These are phyloP conservation scores for Cokeromyces recurvatus DNA, from an alignment of 371 early-diverging fungal genomes.

Conservation along the genomic window DNA sequence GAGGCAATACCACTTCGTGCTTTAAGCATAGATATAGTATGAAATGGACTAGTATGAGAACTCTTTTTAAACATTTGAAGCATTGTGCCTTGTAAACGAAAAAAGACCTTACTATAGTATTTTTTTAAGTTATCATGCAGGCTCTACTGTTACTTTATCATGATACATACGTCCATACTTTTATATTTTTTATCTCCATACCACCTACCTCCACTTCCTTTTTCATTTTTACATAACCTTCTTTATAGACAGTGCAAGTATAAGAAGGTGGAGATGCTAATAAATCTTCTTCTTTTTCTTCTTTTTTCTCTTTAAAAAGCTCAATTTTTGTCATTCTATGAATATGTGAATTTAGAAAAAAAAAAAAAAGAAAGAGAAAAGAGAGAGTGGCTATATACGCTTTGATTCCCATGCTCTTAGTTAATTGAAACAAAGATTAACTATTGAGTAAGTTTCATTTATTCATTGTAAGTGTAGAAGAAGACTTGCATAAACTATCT, in stretches of 20 bases:
- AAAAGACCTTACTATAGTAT: conserved; percentile 5
- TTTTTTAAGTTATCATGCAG: background rate
- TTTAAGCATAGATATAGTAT: conserved; percentile 11
- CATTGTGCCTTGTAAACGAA: conserved; percentile 9
- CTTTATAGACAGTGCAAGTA: conserved; percentile 32
- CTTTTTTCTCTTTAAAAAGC: no score
- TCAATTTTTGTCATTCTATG: no score
- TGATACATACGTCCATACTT: background rate
- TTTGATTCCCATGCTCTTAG: no score
- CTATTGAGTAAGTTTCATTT: no score
- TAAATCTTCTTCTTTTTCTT: no score
- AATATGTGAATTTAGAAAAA: no score
- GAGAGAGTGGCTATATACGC: no score
- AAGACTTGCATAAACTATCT: no score
- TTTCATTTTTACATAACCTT: conserved; percentile 28
- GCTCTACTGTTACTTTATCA: no score
- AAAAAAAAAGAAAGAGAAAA: no score
- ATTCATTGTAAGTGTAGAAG: no score
- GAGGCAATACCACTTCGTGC: conserved; percentile 10
- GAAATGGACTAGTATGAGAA: background rate
- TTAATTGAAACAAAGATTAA: no score
- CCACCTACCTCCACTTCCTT: conserved; percentile 15
- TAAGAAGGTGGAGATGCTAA: conserved; percentile 29
- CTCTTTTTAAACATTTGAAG: background rate
- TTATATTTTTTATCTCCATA: conserved; percentile 26